Evolutionary conservation across 75 land plant genomes (phyloP), one percentile per base, ranked within the genome.

Genomic region (Azolla pinnata): DNA sequence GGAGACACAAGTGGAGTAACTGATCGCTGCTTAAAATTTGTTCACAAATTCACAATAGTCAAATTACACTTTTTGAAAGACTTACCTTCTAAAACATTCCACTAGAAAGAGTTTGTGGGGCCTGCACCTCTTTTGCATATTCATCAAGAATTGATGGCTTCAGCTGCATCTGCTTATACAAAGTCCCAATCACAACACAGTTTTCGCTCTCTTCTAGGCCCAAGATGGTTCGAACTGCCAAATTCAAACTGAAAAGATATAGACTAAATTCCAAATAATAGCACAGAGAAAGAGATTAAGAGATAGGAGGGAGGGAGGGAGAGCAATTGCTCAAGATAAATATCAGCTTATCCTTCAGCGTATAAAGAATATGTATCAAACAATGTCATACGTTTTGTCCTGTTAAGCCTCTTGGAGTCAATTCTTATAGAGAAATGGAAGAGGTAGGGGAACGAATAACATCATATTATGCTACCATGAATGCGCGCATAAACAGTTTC

Each of bases 111-210:
- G 2, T 46, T 46, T 46, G 2, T 17, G 9, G 45, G 3, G 2
- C 5, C 40, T 24, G 2, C 35, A 95, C 99, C 91, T 95, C 99
- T 64, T 90, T 95, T 1, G 97, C 76, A 61, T 95, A 95, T 67
- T 95, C 99, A 67, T 95, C 91, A 33, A 95, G 86, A 68, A 95
- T 80, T 21, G 64, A 76, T 52, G 99, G 97, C 60, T 90, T 95
- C 44, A 95, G 88, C 63, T 84, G 84, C 99, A 95, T 95, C 45
- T 90, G 92, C 75, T 95, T 95, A 79, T 90, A 95, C 10, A 95
- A 38, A 14, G 99, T 95, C 31, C 99, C 99, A 53, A 95, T 79
- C 55, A 95, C 77, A 18, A 90, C 66, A 56, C 99, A 95, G 19
- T 80, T 77, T 51, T 79, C 84, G 5, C 88, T 92, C 53, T 90